Conservation (phyloP, 2,329 filamentous ascomycete species). For the Calonectria montana region DNA sequence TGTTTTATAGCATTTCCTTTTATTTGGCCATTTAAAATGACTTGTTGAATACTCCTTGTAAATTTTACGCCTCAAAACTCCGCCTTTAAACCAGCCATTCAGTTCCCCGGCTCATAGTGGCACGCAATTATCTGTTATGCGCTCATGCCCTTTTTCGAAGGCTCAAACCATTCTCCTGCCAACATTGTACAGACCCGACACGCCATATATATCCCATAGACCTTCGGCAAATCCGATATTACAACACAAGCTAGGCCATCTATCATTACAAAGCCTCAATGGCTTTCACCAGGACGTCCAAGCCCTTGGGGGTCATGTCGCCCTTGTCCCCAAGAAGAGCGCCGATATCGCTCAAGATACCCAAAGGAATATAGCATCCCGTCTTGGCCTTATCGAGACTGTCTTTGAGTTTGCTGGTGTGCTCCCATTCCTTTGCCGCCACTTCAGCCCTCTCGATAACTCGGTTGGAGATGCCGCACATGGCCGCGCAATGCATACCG, state of each 20-base stretch:
- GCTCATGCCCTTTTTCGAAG: slow-evolving; percentile 19
- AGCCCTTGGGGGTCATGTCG: slow-evolving; percentile 60
- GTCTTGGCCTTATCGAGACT: slow-evolving; percentile 84
- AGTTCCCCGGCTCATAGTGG: slow-evolving; percentile 1
- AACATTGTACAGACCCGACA: slow-evolving; percentile 29
- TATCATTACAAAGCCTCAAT: slow-evolving; percentile 65
- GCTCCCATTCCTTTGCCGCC: slow-evolving; percentile 93
- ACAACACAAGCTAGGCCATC: slow-evolving; percentile 3
- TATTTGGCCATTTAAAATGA: background rate
- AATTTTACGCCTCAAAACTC: background rate
- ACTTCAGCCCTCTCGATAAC: slow-evolving; percentile 89
- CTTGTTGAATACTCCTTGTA: background rate
- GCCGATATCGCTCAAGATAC: slow-evolving; percentile 87
- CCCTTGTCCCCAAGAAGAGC: slow-evolving; percentile 74
- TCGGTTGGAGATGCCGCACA: slow-evolving; percentile 90
- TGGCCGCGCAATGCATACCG: slow-evolving; percentile 98
- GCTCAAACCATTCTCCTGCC: slow-evolving; percentile 9
- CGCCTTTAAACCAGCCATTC: background rate
- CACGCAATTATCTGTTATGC: slow-evolving; percentile 11
- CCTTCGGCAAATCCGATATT: background rate
- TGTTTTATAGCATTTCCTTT: too few species aligned
- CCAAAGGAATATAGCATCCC: slow-evolving; percentile 85
- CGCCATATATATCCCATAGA: slow-evolving; percentile 16
- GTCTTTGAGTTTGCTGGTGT: slow-evolving; percentile 90
- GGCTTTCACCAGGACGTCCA: slow-evolving; percentile 70